phyloP scores from a whole-genome alignment of 176 grass and related monocot genomes.

The bread wheat (Triticum aestivum) region DNA sequence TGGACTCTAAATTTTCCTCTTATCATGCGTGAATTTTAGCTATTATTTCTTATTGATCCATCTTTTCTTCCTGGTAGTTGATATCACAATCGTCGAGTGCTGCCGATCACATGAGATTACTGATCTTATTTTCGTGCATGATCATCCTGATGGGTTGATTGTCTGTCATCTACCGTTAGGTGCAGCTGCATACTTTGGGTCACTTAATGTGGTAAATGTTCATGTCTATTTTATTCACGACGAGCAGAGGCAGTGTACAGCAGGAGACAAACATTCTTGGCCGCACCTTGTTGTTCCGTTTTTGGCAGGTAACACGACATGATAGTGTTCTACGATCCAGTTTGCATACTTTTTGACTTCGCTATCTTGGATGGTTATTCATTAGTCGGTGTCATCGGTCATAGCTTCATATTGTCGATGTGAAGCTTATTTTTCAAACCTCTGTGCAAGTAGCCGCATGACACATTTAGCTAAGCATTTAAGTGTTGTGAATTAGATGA shows the following conservation, averaged over 20 bases:
- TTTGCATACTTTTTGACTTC: no score
- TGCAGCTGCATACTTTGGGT: conserved; percentile 85
- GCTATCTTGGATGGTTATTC: no score
- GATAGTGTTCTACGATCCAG: conserved; percentile 19
- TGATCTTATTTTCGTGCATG: conserved; percentile 82
- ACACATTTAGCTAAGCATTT: no score
- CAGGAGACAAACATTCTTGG: background rate
- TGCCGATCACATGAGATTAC: conserved; percentile 76
- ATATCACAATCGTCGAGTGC: conserved; percentile 79
- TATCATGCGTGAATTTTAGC: background rate
- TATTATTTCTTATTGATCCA: background rate
- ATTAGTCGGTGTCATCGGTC: no score
- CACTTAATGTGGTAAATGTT: conserved; percentile 85
- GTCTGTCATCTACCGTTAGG: conserved; percentile 78
- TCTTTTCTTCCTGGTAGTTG: conserved; percentile 42
- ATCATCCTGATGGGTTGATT: conserved; percentile 83
- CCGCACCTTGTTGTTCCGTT: conserved; percentile 2
- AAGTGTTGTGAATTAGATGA: no score
- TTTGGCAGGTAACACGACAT: conserved; percentile 71
- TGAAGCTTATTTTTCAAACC: no score
- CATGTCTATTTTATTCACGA: background rate
- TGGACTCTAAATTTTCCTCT: background rate
- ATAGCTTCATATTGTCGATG: no score
- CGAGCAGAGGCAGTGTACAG: background rate
- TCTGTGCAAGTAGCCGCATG: no score